These are phyloP conservation scores for Leptographium wingfieldii DNA, from an alignment of 2,329 filamentous ascomycete genomes.

Conservation along the genomic window DNA sequence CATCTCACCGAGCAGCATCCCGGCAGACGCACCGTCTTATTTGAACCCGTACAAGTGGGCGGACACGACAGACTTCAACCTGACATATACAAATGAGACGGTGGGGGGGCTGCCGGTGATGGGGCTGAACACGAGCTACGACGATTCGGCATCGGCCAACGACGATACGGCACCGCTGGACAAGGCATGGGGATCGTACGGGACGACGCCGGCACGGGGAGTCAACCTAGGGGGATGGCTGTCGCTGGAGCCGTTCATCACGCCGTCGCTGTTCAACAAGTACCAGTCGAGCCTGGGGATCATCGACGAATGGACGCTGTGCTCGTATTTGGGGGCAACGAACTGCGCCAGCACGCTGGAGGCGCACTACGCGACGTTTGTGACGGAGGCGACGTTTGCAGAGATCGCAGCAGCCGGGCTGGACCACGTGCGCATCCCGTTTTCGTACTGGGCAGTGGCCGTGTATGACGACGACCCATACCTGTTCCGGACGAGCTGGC, in stretches of 20 bases:
- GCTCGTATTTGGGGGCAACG: conserved; percentile 52
- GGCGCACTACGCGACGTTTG: conserved; percentile 80
- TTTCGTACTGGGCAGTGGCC: conserved; percentile 86
- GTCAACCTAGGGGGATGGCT: conserved; percentile 95
- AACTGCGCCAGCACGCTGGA: conserved; percentile 60
- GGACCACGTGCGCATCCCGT: conserved; percentile 94
- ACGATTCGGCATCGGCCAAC: conserved; percentile 71
- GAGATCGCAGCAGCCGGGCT: conserved; percentile 80
- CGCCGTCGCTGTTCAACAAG: conserved; percentile 71
- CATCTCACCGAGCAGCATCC: conserved; percentile 44
- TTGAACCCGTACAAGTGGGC: conserved; percentile 89
- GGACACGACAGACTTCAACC: conserved; percentile 81
- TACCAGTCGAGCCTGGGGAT: conserved; percentile 51
- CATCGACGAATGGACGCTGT: conserved; percentile 81
- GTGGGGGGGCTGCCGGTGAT: conserved; percentile 85
- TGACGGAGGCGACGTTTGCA: conserved; percentile 70
- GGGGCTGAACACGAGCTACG: conserved; percentile 75
- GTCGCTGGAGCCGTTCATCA: conserved; percentile 87
- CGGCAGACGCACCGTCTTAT: conserved; percentile 54
- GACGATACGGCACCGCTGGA: conserved; percentile 66
- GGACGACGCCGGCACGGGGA: conserved; percentile 66
- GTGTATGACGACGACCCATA: conserved; percentile 82
- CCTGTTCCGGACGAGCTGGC: conserved; percentile 75
- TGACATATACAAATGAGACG: conserved; percentile 77
- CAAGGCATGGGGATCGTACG: conserved; percentile 64